Evolutionary conservation across 345 rosid species (phyloP).

Genomic region (Rhizophora mangle): DNA sequence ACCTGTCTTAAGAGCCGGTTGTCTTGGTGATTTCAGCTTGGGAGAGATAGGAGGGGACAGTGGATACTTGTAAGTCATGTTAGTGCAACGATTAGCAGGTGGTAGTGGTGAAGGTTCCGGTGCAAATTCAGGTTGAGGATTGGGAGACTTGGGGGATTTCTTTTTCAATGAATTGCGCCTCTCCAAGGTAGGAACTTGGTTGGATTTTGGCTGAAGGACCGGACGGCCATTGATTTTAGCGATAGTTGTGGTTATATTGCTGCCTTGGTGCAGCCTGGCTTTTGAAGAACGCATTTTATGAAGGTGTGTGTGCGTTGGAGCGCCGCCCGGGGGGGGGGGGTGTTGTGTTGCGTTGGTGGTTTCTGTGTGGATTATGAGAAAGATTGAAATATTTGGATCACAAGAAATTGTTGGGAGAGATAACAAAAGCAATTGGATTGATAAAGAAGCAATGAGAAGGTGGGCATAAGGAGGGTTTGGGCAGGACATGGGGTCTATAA

Average conservation of each 20-base stretch:
- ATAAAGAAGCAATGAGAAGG: too few species aligned
- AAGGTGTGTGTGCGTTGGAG: too few species aligned
- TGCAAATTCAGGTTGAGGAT: background rate
- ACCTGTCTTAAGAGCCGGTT: constrained; percentile 29
- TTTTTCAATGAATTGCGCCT: constrained; percentile 45
- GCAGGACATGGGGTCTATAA: constrained; percentile 9
- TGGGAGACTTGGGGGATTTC: constrained; percentile 33
- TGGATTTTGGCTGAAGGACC: constrained; percentile 66
- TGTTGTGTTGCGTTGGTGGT: too few species aligned
- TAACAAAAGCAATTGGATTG: too few species aligned
- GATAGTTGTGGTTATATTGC: constrained; percentile 14
- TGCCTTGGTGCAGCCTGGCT: constrained; percentile 24
- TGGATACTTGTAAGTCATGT: constrained; percentile 16
- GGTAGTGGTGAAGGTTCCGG: constrained; percentile 10
- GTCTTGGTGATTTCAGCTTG: constrained; percentile 32
- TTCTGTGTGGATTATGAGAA: too few species aligned
- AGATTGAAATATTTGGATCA: too few species aligned
- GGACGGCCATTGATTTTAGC: constrained; percentile 51
- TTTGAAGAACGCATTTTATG: constrained; percentile 58
- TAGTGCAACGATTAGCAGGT: constrained; percentile 8
- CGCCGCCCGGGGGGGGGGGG: too few species aligned
- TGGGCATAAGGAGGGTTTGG: too few species aligned
- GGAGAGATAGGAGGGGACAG: constrained; percentile 64
- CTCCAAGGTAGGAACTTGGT: constrained; percentile 49
- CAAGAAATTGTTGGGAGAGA: too few species aligned